Conservation (phyloP, 2,329 filamentous ascomycete genomes). For the Exophiala calicioides region DNA sequence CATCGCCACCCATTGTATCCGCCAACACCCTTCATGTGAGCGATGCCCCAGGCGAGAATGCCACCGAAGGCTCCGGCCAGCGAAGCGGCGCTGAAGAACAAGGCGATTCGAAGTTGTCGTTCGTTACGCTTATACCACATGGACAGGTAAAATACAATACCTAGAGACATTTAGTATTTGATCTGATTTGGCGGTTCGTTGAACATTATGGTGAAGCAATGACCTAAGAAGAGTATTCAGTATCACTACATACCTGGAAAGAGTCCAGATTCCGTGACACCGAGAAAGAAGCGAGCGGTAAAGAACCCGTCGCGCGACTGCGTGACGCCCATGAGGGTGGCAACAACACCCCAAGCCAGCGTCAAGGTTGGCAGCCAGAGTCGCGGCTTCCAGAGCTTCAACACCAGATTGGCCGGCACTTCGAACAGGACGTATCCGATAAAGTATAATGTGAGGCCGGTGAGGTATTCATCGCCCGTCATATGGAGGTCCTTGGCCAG, state of each 20-base stretch:
- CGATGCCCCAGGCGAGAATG: conserved; percentile 58
- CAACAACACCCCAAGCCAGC: conserved; percentile 50
- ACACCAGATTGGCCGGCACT: conserved; percentile 42
- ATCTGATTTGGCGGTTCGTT: too few relatives aligned
- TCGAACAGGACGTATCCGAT: conserved; percentile 32
- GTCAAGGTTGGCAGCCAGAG: conserved; percentile 25
- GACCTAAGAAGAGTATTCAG: too few relatives aligned
- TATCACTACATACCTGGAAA: conserved; percentile 53
- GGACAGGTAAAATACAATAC: conserved; percentile 59
- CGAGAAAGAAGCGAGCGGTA: conserved; percentile 41
- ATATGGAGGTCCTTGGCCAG: conserved; percentile 41
- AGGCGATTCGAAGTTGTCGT: conserved; percentile 58
- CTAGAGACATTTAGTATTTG: too few relatives aligned
- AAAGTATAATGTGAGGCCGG: conserved; percentile 25
- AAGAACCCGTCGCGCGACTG: conserved; percentile 32
- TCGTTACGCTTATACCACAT: conserved; percentile 66
- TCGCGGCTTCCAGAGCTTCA: conserved; percentile 23
- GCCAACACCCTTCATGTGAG: conserved; percentile 48
- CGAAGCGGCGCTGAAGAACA: conserved; percentile 62
- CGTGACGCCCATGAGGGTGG: conserved; percentile 53
- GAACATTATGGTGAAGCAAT: too few relatives aligned
- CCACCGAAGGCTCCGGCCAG: conserved; percentile 64
- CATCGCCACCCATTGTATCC: conserved; percentile 62
- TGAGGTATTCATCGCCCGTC: conserved; percentile 23
- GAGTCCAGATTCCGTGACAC: conserved; percentile 39